A percentile compares a stretch with the other conserved stretches of the same genome.
phyloP scores from a whole-genome alignment of 768 basidiomycete genomes.

The Leccinum boreale region DNA sequence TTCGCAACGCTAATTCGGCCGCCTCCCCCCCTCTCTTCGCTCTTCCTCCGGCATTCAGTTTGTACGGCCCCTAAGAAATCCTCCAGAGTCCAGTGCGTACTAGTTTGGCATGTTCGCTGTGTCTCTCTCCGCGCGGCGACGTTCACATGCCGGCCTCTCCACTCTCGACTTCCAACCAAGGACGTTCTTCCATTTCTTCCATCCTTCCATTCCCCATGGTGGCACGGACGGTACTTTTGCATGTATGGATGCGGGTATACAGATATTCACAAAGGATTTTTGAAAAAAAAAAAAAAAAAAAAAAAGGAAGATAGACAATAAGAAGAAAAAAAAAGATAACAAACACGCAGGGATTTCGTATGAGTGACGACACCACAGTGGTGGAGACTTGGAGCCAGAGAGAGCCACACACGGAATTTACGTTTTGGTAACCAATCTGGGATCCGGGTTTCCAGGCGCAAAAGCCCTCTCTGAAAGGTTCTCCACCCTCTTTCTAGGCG shows the following conservation, averaged over 20 bases:
- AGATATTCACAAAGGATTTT: not conserved
- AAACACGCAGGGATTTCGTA: not conserved
- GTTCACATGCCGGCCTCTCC: constrained; percentile 2
- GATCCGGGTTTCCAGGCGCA: not conserved
- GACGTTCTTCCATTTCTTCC: not conserved
- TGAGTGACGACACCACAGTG: not conserved
- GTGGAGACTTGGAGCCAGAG: not conserved
- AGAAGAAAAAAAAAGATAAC: not conserved
- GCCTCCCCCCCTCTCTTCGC: not conserved
- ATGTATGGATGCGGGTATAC: not conserved
- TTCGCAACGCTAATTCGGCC: not conserved
- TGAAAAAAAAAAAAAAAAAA: not conserved
- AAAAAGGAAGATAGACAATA: not conserved
- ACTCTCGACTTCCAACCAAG: not conserved
- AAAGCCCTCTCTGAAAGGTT: not conserved
- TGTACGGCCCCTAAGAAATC: not conserved
- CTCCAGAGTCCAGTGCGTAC: not conserved
- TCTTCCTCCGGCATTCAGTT: not conserved
- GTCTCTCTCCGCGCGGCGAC: not conserved
- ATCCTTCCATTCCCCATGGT: constrained; percentile 1
- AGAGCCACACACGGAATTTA: not conserved
- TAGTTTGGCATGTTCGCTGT: not conserved
- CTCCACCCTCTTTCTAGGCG: not conserved
- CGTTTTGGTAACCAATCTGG: constrained; percentile 10
- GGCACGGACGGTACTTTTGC: constrained; percentile 1